Base-by-base conservation (phyloP, 1,139 yeast genomes). In the Arxiozyma slooffiae region DNA sequence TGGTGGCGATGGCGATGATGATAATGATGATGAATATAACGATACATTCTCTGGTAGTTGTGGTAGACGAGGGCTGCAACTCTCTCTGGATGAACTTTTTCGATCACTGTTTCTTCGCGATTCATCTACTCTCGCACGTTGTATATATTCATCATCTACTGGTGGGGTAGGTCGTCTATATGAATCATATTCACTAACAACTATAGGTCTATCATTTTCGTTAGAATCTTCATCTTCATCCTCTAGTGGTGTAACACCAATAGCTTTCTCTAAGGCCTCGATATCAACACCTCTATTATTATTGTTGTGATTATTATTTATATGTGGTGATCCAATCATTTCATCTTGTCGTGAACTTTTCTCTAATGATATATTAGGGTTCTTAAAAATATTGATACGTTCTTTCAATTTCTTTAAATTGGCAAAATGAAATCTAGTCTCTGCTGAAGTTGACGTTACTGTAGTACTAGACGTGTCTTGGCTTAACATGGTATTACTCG, bases 191-290 rank as follows among this genome's bases (percentile, higher is more conserved):
- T 26, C 18, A n/a, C 24, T 26, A 39, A 9, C 14, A 37, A n/a
- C n/a, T n/a, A 9, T 45, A 24, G 23, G 21, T 11, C 40, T 30
- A 23, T 44, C 41, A 37, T 44, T n/a, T 23, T 17, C 24, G n/a
- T n/a, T n/a, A n/a, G n/a, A n/a, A n/a, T n/a, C n/a, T n/a, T n/a
- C n/a, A n/a, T n/a, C n/a, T n/a, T 53, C 57, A 23, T 44, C 51
- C 17, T 38, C 37, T 20, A 49, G 44, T n/a, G 50, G 46, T 0
- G 57, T 49, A 16, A 63, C 68, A 30, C 69, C 70, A 38, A 67
- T 66, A 1, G 67, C 69, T 45, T 66, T 65, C 51, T 67, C 69
- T 16, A 67, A 51, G 3, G 67, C 69, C 46, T 60, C 63, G 18
- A 67, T 62, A 53, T 67, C 68, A 14, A 67, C 67, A 7, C 58